These are phyloP conservation scores for Camelina neglecta DNA, from an alignment of 345 rosid genomes.

Conservation along the genomic window DNA sequence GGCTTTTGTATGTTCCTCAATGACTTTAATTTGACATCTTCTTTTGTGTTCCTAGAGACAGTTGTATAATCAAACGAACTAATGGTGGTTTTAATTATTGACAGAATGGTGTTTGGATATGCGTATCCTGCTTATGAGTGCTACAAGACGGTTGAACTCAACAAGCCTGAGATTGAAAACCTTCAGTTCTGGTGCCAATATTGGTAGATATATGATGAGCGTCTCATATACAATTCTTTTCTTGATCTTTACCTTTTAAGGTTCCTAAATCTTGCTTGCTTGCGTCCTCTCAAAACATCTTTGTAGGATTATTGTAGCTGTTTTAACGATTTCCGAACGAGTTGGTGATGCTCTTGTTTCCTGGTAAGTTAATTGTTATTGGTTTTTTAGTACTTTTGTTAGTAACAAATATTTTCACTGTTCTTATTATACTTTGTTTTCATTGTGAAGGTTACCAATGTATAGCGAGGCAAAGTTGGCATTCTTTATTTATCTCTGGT, in stretches of 20 bases:
- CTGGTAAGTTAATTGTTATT: slow-evolving; percentile 49
- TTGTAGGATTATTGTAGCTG: slow-evolving; percentile 77
- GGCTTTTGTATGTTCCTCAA: slow-evolving; percentile 51
- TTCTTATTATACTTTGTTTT: not conserved
- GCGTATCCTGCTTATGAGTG: slow-evolving; percentile 86
- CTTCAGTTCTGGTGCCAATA: slow-evolving; percentile 84
- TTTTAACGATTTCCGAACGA: slow-evolving; percentile 64
- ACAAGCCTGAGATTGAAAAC: slow-evolving; percentile 52
- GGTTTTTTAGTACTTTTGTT: not conserved
- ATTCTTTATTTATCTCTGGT: slow-evolving; percentile 73
- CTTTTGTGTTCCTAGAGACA: not conserved
- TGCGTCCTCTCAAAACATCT: not conserved
- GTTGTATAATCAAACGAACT: not conserved
- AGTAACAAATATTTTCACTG: not conserved
- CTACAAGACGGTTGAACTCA: slow-evolving; percentile 63
- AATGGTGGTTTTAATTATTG: not conserved
- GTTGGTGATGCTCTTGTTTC: slow-evolving; percentile 70
- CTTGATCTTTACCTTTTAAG: not conserved
- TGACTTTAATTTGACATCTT: not conserved
- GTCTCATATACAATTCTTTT: not conserved
- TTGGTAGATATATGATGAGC: slow-evolving; percentile 49
- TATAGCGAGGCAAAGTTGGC: slow-evolving; percentile 82
- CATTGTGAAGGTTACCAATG: slow-evolving; percentile 66
- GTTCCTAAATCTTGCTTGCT: not conserved
- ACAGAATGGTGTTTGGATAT: slow-evolving; percentile 72